Evolutionary conservation across 202 grass and related monocot genomes (phyloP).

Genomic region (Schoenoplectus triqueter): DNA sequence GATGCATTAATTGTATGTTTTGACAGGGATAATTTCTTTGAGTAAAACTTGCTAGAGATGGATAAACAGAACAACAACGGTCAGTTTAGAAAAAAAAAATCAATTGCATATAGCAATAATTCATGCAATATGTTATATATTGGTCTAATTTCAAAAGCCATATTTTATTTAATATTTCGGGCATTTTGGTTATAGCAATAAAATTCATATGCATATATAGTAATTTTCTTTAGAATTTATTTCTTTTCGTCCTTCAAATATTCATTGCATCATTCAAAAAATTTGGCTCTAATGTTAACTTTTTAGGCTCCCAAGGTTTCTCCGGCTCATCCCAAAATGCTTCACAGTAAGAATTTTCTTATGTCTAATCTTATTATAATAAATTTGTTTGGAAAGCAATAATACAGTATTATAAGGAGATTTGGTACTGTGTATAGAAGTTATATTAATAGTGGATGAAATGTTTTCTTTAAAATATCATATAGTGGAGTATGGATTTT

Average conservation of each 20-base stretch:
- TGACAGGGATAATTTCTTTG: neutral
- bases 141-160: too few relatives aligned
- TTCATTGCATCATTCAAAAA: neutral
- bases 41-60: neutral
- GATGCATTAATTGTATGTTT: neutral
- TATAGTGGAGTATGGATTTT: neutral
- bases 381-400: neutral
- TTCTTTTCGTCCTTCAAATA: neutral
- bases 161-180: too few relatives aligned
- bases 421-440: neutral
- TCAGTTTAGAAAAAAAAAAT: too few relatives aligned
- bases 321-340: neutral
- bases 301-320: neutral
- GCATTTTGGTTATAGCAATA: neutral
- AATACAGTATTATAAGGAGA: neutral
- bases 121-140: too few relatives aligned
- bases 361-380: too few relatives aligned
- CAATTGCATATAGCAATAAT: neutral
- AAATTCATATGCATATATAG: neutral
- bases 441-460: neutral
- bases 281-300: neutral
- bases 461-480: neutral
- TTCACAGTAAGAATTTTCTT: neutral
- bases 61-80: slow-evolving; percentile 8
- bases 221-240: neutral